Percentiles rank a stretch among this genome's conserved stretches.
Conservation (phyloP, 257 asterid genomes). For the Eustoma russellianum region DNA sequence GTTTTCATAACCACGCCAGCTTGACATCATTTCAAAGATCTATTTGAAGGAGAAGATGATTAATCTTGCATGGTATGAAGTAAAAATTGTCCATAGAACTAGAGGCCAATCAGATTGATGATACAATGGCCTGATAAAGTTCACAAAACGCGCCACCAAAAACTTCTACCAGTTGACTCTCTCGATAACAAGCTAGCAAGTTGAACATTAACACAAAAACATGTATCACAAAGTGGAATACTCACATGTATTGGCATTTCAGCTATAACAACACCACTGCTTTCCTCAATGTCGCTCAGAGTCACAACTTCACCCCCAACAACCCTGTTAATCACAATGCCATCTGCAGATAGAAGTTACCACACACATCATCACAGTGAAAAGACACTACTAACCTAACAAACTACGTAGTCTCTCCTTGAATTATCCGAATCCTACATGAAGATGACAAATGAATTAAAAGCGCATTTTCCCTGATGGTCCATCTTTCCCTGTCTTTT, state of each 20-base stretch:
- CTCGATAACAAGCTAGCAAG: not conserved
- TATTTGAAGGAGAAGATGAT: slow-evolving; percentile 27
- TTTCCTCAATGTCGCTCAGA: slow-evolving; percentile 84
- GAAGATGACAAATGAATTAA: not conserved
- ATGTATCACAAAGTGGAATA: slow-evolving; percentile 7
- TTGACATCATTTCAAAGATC: slow-evolving; percentile 82
- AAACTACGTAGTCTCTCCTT: not conserved
- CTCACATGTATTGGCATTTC: slow-evolving; percentile 96
- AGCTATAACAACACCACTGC: slow-evolving; percentile 60
- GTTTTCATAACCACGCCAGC: slow-evolving; percentile 16
- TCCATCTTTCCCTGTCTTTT: slow-evolving; percentile 4
- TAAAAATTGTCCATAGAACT: not conserved
- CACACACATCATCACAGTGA: slow-evolving; percentile 8
- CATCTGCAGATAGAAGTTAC: slow-evolving; percentile 46
- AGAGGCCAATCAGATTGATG: not conserved
- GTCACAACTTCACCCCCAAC: slow-evolving; percentile 87
- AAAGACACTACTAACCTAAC: not conserved
- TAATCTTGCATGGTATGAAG: not conserved
- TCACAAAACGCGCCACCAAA: not conserved
- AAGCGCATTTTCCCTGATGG: slow-evolving; percentile 6
- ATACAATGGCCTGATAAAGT: not conserved
- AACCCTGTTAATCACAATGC: slow-evolving; percentile 84
- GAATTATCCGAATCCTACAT: not conserved
- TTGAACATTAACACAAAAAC: not conserved
- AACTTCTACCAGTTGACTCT: not conserved